Percentiles rank a stretch among this genome's conserved stretches.
These are phyloP conservation scores for Candida silvicultrix DNA, from an alignment of 805 yeast species.

Conservation along the genomic window DNA sequence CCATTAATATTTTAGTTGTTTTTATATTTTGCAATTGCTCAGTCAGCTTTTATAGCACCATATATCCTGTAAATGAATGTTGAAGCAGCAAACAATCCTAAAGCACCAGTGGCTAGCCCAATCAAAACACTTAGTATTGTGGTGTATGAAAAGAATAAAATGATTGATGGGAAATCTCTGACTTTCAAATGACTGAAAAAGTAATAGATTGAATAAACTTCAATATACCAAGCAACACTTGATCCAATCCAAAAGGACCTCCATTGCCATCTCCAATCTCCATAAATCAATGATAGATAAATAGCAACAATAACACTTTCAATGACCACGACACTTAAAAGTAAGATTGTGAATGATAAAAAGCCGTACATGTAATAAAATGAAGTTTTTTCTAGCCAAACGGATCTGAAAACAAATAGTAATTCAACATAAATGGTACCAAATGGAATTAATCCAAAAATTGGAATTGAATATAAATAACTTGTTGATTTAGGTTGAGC, in stretches of 20 bases:
- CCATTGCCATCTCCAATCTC: constrained; percentile 77
- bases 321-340: constrained; percentile 55
- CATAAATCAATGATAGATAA: constrained; percentile 52
- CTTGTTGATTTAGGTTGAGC: constrained; percentile 27
- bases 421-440: constrained; percentile 77
- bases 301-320: constrained; percentile 70
- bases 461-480: constrained; percentile 25
- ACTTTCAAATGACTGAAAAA: constrained; percentile 50
- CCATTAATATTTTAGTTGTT: constrained; percentile 1
- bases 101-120: constrained; percentile 69
- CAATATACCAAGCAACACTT: constrained; percentile 68
- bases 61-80: constrained; percentile 59
- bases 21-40: constrained; percentile 3
- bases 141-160: constrained; percentile 70
- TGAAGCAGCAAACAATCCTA: constrained; percentile 64
- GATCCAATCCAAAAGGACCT: constrained; percentile 63
- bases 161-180: constrained; percentile 57
- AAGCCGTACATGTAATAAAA: constrained; percentile 80
- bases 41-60: constrained; percentile 51
- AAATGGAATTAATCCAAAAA: constrained; percentile 73
- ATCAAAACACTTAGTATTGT: constrained; percentile 54
- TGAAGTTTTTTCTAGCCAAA: constrained; percentile 76
- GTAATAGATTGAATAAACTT: constrained; percentile 63
- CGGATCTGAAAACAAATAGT: constrained; percentile 61
- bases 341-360: constrained; percentile 50